Conservation (phyloP, 2,329 filamentous ascomycete genomes). For the Alternaria sp. region DNA sequence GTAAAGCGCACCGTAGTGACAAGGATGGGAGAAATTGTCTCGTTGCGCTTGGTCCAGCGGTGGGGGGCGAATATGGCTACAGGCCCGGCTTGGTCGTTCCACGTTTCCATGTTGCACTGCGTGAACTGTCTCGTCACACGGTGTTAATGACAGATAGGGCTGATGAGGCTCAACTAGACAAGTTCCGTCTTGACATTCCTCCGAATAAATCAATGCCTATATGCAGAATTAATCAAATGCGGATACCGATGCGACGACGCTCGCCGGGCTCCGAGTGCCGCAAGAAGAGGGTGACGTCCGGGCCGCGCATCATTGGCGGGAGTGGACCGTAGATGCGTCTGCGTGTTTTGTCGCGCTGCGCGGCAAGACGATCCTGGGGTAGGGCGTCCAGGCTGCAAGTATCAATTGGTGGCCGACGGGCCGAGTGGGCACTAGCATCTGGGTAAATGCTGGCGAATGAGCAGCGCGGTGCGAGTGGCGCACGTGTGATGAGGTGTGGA, state of each 20-base stretch:
- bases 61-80: background rate
- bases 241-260: background rate
- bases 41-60: background rate
- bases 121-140: background rate
- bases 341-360: background rate
- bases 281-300: constrained; percentile 4
- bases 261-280: constrained; percentile 4
- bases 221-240: background rate
- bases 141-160: background rate
- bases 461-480: constrained; percentile 3
- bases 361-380: constrained; percentile 29
- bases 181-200: background rate
- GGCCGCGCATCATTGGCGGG: constrained; percentile 11
- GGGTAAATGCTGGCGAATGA: constrained; percentile 17
- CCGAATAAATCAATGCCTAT: background rate
- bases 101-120: background rate
- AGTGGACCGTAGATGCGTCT: background rate
- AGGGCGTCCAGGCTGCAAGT: constrained; percentile 14
- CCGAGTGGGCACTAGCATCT: constrained; percentile 4
- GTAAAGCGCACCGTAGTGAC: background rate
- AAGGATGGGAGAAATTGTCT: background rate
- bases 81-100: background rate
- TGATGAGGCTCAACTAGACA: background rate
- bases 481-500: constrained; percentile 29
- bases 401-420: constrained; percentile 21